Base-by-base conservation (phyloP, 2,329 filamentous ascomycete genomes). In the Microdochium trichocladiopsis region DNA sequence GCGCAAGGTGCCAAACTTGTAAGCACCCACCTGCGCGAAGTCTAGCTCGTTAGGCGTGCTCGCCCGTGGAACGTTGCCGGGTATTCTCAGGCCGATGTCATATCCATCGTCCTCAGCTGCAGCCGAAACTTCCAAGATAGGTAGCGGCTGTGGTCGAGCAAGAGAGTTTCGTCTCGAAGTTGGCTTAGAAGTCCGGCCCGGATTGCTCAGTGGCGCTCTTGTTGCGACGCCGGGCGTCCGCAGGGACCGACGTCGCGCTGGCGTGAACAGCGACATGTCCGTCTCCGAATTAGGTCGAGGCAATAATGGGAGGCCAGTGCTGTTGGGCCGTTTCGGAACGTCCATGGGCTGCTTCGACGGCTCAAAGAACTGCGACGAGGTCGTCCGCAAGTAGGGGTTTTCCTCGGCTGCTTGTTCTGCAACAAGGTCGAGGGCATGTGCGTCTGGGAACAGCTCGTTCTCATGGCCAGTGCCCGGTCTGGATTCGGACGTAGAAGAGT, bases 21-120 rank as follows among this genome's bases (percentile, higher is more conserved):
- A 85, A 11, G 74, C 79, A 2, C 83, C 83, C 28, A 82, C 75
- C 47, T 84, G 80, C 54, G 73, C 72, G 58, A 84, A 85, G n/a
- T 79, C 75, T 25, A 71, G 64, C 23, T 84, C 81, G 41, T 69
- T 76, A 0, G 82, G 77, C 1, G 78, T 81, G 25, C 68, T 58
- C 10, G 66, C 71, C n/a, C 73, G 68, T 24, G 65, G 66, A 18
- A 65, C 53, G 0, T 61, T 55, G 11, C 64, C 63, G 1, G 57
- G 49, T 31, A 65, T 51, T 12, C 53, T 50, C 1, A 3, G 64
- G 57, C 22, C 67, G 67, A 60, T 56, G 47, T 23, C 50, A 25
- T 49, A 56, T 31, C 50, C 52, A 24, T 53, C 36, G 24, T 36
- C 47, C 47, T 53, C 52, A 12, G 55, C 43, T 31, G 50, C 50